These are phyloP conservation scores for Gossypium schwendimanii DNA, from an alignment of 441 rosid species.

Conservation along the genomic window DNA sequence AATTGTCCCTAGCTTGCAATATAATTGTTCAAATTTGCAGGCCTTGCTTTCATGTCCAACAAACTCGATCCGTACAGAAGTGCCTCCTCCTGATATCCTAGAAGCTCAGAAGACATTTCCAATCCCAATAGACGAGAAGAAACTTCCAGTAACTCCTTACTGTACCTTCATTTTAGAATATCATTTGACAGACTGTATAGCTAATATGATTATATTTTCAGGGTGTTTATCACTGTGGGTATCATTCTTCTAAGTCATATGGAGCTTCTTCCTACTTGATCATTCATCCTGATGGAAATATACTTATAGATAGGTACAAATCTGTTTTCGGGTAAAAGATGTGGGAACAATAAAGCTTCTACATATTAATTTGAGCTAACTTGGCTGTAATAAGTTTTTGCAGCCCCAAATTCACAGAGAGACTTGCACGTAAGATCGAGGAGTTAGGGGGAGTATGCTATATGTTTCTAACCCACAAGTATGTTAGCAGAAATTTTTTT, in stretches of 20 bases:
- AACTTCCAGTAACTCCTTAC: slow-evolving; percentile 34
- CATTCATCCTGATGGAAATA: slow-evolving; percentile 50
- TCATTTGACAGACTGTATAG: neutral
- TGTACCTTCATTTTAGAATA: neutral
- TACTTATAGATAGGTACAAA: slow-evolving; percentile 53
- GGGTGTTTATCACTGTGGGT: slow-evolving; percentile 68
- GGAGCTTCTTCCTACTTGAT: slow-evolving; percentile 61
- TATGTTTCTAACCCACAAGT: slow-evolving; percentile 67
- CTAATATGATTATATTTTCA: slow-evolving; percentile 13
- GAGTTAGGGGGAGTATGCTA: slow-evolving; percentile 46
- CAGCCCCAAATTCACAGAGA: slow-evolving; percentile 58
- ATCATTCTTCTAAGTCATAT: slow-evolving; percentile 55
- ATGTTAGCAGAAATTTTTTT: neutral
- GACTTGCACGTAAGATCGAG: slow-evolving; percentile 41
- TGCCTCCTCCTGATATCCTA: slow-evolving; percentile 45
- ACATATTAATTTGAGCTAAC: neutral
- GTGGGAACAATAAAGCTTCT: neutral
- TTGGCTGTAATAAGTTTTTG: slow-evolving; percentile 11
- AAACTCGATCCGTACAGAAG: slow-evolving; percentile 50
- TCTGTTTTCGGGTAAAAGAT: neutral
- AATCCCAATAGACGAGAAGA: slow-evolving; percentile 38
- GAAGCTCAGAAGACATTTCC: slow-evolving; percentile 57
- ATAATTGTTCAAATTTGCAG: slow-evolving; percentile 23
- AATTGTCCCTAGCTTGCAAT: no score
- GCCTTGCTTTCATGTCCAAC: slow-evolving; percentile 64